Evolutionary conservation across 140 eudicot genomes (phyloP).

Genomic region (Stevia rebaudiana): DNA sequence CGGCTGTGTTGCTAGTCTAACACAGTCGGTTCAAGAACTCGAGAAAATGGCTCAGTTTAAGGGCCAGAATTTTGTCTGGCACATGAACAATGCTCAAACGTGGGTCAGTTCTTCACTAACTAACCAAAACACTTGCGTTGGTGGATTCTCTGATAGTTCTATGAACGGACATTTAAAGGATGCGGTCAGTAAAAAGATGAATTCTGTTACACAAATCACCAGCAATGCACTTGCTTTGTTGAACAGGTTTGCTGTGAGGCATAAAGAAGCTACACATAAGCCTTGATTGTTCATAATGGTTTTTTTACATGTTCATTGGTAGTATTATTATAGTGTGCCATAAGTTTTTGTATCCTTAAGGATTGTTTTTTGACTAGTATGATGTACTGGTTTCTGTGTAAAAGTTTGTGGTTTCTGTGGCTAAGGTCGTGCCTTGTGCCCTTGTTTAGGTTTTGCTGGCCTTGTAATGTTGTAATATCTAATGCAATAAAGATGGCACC

Average conservation of each 20-base stretch:
- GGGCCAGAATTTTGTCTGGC: constrained; percentile 46
- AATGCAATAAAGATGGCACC: constrained; percentile 26
- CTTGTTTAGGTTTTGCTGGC: constrained; percentile 16
- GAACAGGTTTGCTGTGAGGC: constrained; percentile 41
- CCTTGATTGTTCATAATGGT: constrained; percentile 17
- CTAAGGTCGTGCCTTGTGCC: constrained; percentile 18
- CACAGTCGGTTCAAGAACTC: constrained; percentile 44
- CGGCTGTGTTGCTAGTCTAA: constrained; percentile 41
- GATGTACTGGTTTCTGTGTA: constrained; percentile 17
- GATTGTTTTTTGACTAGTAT: constrained; percentile 23
- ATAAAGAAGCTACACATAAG: constrained; percentile 13
- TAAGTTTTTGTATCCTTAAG: constrained; percentile 14
- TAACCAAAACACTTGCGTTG: constrained; percentile 46
- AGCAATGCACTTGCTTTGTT: constrained; percentile 74
- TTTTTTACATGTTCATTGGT: neutral
- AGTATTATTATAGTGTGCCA: constrained; percentile 17
- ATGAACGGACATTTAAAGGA: constrained; percentile 46
- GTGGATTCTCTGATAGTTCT: constrained; percentile 42
- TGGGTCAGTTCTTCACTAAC: constrained; percentile 81
- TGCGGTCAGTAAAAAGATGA: constrained; percentile 37
- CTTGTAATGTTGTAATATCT: neutral
- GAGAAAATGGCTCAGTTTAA: constrained; percentile 18
- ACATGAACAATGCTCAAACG: constrained; percentile 55
- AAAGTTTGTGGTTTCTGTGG: neutral
- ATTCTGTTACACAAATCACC: constrained; percentile 41